phyloP scores from a whole-genome alignment of 306 rosid genomes.

The Adenanthera pavonina region DNA sequence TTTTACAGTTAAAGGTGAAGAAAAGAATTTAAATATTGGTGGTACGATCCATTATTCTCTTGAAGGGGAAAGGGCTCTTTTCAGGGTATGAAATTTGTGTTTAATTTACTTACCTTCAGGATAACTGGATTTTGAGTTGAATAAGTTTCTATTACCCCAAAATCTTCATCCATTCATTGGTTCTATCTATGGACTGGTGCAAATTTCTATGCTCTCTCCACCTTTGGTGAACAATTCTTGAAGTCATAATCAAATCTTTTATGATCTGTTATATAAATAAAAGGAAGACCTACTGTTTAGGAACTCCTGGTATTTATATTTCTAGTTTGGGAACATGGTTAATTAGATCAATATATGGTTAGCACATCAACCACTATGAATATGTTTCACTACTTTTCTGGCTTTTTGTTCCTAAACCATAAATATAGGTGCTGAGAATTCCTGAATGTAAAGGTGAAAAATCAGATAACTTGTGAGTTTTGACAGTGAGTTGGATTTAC shows the following conservation, averaged over 20 bases:
- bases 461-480: conserved; percentile 12
- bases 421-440: background rate
- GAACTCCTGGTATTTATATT: background rate
- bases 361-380: background rate
- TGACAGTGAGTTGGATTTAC: conserved; percentile 20
- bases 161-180: background rate
- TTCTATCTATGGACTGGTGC: conserved; percentile 30
- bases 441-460: background rate
- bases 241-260: conserved; percentile 8
- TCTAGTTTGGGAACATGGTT: background rate
- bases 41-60: conserved; percentile 88
- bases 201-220: conserved; percentile 12
- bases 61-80: conserved; percentile 89
- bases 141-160: background rate
- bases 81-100: conserved; percentile 66
- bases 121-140: background rate
- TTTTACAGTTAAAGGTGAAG: conserved; percentile 77
- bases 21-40: conserved; percentile 58
- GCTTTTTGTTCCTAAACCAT: background rate
- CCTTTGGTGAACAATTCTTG: conserved; percentile 7
- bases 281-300: background rate
- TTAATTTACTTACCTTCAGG: background rate
- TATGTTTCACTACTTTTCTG: background rate
- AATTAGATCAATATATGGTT: background rate
- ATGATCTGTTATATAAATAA: conserved; percentile 24